Evolutionary conservation across 2,329 filamentous ascomycete species (phyloP), one percentile per base, ranked within the genome.

Genomic region (Gliomastix tumulicola): DNA sequence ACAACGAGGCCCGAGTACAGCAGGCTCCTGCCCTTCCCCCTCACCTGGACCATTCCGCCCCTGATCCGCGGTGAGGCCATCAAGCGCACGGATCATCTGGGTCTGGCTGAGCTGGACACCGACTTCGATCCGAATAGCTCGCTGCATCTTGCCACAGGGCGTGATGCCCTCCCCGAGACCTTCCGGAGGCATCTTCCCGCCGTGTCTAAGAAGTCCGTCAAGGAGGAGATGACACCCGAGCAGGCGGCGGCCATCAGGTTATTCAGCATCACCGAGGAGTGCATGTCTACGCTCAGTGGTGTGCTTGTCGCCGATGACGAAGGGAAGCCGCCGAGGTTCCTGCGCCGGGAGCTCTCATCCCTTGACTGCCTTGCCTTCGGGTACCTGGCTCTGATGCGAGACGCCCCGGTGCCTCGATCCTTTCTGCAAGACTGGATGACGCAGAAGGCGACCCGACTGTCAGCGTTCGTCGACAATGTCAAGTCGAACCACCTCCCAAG

Each of bases 41-140:
- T 88, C 43, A 89, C 89, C 49, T 98, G 92, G 76, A 84, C 84
- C 30, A 69, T 94, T 6, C 89, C 89, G 3, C 80, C 84, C 1
- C 68, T 76, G 38, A 68, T 88, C 37, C 84, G 88, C 34, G 68
- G 79, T 10, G 70, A 77, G 25, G 88, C 89, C 21, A 75, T 84
- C 50, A 61, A 68, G 43, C 74, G 82, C 44, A 89, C 86, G 9
- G 75, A 77, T 38, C 76, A 84, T 48, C 68, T 88, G 4, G 81
- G 81, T 12, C 68, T 90, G 37, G 79, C 78, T 9, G 73, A 76
- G 23, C 63, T 88, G 27, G 83, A 86, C 49, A 68, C 78, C 22
- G 76, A 83, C 50, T 62, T 63, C 40, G 60, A 63, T 34, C 57
- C 59, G 7, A 60, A 57, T 33, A 51, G 54, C 20, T 51, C 53